A percentile compares a stretch with the other conserved stretches of the same genome.
Conservation (phyloP, 2,329 filamentous ascomycete genomes). For the Sporothrix euskadiensis region DNA sequence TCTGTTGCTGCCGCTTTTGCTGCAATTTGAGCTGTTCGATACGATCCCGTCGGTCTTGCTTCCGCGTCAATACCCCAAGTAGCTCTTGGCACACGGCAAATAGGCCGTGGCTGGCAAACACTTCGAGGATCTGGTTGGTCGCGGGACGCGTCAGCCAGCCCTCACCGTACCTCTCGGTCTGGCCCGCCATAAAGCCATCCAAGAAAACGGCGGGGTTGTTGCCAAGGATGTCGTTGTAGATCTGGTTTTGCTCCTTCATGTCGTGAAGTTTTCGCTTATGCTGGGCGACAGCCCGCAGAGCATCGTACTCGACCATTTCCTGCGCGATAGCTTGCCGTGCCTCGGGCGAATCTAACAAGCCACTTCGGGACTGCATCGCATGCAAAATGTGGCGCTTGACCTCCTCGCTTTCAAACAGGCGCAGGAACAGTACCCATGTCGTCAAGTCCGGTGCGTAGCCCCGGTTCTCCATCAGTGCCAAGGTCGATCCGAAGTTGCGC, state of each 20-base stretch:
- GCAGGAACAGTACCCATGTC: slow-evolving; percentile 53
- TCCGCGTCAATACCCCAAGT: slow-evolving; percentile 38
- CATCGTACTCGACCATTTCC: slow-evolving; percentile 48
- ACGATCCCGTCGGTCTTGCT: background rate
- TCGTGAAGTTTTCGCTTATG: background rate
- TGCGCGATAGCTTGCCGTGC: slow-evolving; percentile 44
- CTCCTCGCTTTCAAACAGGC: slow-evolving; percentile 61
- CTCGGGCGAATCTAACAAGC: slow-evolving; percentile 44
- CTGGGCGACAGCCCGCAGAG: slow-evolving; percentile 41
- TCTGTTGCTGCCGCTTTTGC: background rate
- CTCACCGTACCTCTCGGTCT: slow-evolving; percentile 48
- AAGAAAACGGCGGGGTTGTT: slow-evolving; percentile 38
- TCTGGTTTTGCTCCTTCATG: background rate
- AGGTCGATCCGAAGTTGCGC: slow-evolving; percentile 45
- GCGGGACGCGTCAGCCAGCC: slow-evolving; percentile 47
- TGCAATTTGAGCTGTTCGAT: background rate
- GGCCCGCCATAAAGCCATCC: slow-evolving; percentile 44
- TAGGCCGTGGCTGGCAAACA: slow-evolving; percentile 46
- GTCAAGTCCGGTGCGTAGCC: slow-evolving; percentile 46
- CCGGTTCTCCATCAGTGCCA: slow-evolving; percentile 46
- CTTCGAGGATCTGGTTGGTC: slow-evolving; percentile 45
- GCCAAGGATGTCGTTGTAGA: slow-evolving; percentile 33
- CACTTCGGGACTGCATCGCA: slow-evolving; percentile 47
- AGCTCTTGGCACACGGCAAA: slow-evolving; percentile 38
- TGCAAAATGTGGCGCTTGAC: slow-evolving; percentile 49